A percentile compares a stretch with the other conserved stretches of the same genome.
phyloP scores from a whole-genome alignment of 108 stramenopile genomes.

The Aurantiochytrium sp. region DNA sequence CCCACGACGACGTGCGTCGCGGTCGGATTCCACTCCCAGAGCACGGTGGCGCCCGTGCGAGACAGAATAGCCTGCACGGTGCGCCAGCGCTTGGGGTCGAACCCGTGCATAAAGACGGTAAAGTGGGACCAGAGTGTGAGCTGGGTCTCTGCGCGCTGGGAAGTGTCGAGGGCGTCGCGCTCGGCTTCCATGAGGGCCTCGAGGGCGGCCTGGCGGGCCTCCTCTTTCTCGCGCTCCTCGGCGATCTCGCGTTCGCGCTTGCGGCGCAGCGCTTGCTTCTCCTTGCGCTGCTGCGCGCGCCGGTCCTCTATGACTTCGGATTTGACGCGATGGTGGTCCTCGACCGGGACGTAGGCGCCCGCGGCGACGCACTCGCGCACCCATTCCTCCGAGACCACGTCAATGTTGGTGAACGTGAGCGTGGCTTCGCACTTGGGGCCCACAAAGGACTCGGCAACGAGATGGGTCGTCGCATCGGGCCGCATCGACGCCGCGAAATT shows the following conservation, averaged over 20 bases:
- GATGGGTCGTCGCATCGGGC: constrained; percentile 7
- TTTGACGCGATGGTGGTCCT: background rate
- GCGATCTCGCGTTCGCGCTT: background rate
- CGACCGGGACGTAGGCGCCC: background rate
- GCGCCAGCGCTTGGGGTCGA: constrained; percentile 5
- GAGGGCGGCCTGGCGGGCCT: background rate
- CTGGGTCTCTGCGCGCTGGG: background rate
- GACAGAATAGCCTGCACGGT: background rate
- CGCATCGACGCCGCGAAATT: background rate
- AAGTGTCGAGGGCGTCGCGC: background rate
- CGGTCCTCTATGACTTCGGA: background rate
- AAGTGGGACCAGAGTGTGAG: background rate
- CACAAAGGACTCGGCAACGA: background rate
- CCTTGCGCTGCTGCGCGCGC: background rate
- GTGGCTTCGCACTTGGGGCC: background rate
- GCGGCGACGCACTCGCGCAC: background rate
- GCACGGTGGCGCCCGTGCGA: background rate
- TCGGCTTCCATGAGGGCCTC: background rate
- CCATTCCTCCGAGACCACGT: background rate
- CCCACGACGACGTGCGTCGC: constrained; percentile 1
- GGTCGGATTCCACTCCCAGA: background rate
- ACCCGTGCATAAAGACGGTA: background rate
- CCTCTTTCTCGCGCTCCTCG: background rate
- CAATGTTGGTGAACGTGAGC: background rate
- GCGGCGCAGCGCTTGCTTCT: background rate